Evolutionary conservation across 1,284 basidiomycete species (phyloP).

Genomic region (Pseudozyma sp.): DNA sequence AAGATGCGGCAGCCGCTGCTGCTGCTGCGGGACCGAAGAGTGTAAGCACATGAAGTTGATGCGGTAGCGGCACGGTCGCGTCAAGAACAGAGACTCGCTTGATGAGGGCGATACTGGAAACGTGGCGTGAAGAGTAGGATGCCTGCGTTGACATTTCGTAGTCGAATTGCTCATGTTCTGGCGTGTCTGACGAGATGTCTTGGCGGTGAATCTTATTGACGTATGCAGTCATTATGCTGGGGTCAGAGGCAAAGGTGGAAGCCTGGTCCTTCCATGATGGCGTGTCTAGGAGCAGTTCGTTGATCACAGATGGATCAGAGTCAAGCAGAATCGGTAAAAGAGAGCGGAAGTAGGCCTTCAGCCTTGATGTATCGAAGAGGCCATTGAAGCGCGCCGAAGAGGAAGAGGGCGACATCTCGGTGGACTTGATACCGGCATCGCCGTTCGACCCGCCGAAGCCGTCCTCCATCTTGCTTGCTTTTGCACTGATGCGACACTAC

Average conservation of each 20-base stretch:
- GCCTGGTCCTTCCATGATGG: conserved; percentile 52
- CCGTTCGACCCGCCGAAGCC: conserved; percentile 18
- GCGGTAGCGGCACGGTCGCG: conserved; percentile 79
- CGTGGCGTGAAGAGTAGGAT: conserved; percentile 82
- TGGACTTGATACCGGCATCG: conserved; percentile 13
- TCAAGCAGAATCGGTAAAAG: conserved; percentile 52
- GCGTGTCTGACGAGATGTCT: conserved; percentile 32
- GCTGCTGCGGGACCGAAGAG: conserved; percentile 85
- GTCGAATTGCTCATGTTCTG: conserved; percentile 40
- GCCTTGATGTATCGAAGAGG: conserved; percentile 27
- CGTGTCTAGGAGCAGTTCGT: conserved; percentile 40
- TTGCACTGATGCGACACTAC: not conserved
- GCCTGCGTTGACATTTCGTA: conserved; percentile 81
- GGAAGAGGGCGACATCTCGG: conserved; percentile 38
- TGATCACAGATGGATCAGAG: conserved; percentile 36
- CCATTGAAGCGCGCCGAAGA: conserved; percentile 29
- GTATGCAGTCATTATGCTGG: conserved; percentile 52
- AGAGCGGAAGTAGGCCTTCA: conserved; percentile 47
- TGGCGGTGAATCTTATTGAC: conserved; percentile 59
- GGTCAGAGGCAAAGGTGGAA: conserved; percentile 49
- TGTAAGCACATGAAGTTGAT: conserved; percentile 91
- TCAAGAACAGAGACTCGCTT: conserved; percentile 89
- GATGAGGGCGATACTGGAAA: conserved; percentile 91
- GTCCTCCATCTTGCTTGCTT: conserved; percentile 27
- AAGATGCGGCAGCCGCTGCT: conserved; percentile 8